phyloP scores from a whole-genome alignment of 495 filamentous ascomycete species.

The Mytilinidion resinicola region DNA sequence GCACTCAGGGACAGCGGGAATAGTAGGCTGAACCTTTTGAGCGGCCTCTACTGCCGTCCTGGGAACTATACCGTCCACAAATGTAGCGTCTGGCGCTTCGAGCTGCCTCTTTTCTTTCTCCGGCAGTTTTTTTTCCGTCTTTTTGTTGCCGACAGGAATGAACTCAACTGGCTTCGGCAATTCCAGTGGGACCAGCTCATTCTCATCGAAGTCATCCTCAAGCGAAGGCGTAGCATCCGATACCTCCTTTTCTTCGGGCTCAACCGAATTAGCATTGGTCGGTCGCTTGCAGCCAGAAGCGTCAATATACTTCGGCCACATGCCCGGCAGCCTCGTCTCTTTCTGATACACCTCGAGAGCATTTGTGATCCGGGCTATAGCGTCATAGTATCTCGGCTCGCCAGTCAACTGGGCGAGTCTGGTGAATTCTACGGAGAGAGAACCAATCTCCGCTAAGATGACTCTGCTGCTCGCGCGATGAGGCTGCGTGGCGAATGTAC shows the following conservation, averaged over 20 bases:
- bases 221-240: not conserved
- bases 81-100: constrained; percentile 3
- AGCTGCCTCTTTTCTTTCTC: constrained; percentile 15
- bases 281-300: constrained; percentile 59
- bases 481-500: constrained; percentile 53
- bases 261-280: constrained; percentile 12
- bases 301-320: constrained; percentile 80
- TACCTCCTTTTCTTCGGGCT: constrained; percentile 1
- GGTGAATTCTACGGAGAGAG: constrained; percentile 91
- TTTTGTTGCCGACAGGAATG: not conserved
- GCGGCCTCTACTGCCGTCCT: not conserved
- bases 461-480: constrained; percentile 58
- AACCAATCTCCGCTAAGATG: constrained; percentile 80
- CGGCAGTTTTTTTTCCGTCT: not conserved
- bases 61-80: not conserved
- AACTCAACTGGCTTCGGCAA: constrained; percentile 7
- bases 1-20: constrained; percentile 23
- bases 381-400: constrained; percentile 87
- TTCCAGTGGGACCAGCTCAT: constrained; percentile 11
- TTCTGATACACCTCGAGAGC: constrained; percentile 75
- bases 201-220: constrained; percentile 5
- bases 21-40: not conserved
- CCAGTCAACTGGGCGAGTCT: constrained; percentile 86
- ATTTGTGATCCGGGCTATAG: constrained; percentile 84
- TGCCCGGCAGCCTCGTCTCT: constrained; percentile 65